phyloP scores from a whole-genome alignment of 2,329 filamentous ascomycete genomes.

The Trichoderma citrinoviride region DNA sequence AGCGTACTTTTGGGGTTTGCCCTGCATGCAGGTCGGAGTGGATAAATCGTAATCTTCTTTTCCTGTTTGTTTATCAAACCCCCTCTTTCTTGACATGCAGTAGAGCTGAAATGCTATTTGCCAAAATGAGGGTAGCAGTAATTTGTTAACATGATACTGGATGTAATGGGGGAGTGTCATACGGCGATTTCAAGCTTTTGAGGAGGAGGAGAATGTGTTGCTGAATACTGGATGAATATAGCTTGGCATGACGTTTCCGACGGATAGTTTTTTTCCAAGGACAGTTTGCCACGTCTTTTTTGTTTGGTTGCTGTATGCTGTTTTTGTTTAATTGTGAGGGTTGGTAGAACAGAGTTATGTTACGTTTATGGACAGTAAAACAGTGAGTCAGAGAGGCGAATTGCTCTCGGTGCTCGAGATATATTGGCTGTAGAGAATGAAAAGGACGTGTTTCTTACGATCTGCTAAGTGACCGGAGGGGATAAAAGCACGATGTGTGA shows the following conservation, averaged over 20 bases:
- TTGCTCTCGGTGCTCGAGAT: too few species aligned
- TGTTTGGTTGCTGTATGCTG: not conserved
- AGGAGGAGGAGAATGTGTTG: not conserved
- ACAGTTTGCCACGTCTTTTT: not conserved
- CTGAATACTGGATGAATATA: not conserved
- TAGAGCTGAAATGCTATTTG: not conserved
- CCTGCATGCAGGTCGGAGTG: conserved; percentile 12
- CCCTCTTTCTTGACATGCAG: too few species aligned
- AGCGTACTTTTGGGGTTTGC: conserved; percentile 11
- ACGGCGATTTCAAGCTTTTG: not conserved
- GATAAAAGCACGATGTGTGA: too few species aligned
- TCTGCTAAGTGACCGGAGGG: too few species aligned
- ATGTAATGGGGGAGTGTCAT: not conserved
- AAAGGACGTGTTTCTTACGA: too few species aligned
- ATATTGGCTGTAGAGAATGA: not conserved
- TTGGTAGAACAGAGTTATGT: not conserved
- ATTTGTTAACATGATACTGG: not conserved
- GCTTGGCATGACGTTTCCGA: not conserved
- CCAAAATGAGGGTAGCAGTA: not conserved
- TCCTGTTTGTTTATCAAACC: not conserved
- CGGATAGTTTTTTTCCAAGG: not conserved
- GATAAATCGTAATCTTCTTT: not conserved
- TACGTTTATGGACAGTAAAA: not conserved
- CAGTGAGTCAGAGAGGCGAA: too few species aligned
- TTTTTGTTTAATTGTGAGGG: not conserved